phyloP scores from a whole-genome alignment of 2,329 filamentous ascomycete species.

The Colletotrichum neosansevieriae region DNA sequence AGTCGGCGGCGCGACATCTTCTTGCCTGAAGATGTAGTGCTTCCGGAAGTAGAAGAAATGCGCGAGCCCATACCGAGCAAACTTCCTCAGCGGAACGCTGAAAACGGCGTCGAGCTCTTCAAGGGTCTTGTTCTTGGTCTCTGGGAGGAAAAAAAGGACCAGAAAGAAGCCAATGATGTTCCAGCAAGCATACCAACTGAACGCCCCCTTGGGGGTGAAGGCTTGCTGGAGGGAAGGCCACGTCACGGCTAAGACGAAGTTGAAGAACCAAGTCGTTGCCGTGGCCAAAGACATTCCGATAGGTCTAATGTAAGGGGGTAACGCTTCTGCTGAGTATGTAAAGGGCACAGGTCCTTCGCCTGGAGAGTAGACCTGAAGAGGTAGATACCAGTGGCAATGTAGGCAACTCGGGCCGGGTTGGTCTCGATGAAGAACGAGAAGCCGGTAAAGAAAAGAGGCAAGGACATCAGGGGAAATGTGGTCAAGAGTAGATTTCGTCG shows the following conservation, averaged over 20 bases:
- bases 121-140: conserved; percentile 59
- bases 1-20: conserved; percentile 37
- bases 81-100: conserved; percentile 14
- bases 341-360: conserved; percentile 74
- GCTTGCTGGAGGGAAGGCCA: conserved; percentile 60
- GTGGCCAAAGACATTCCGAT: conserved; percentile 72
- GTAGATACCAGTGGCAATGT: conserved; percentile 62
- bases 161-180: conserved; percentile 60
- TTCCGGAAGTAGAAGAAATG: conserved; percentile 45
- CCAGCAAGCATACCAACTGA: conserved; percentile 63
- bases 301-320: conserved; percentile 72
- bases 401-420: conserved; percentile 52
- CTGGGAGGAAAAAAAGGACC: conserved; percentile 56
- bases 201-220: conserved; percentile 61
- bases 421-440: conserved; percentile 60
- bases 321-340: conserved; percentile 76
- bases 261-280: conserved; percentile 64
- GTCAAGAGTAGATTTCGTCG: conserved; percentile 72
- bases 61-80: conserved; percentile 41
- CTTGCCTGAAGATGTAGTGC: conserved; percentile 42
- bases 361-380: conserved; percentile 66
- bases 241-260: conserved; percentile 57
- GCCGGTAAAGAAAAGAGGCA: conserved; percentile 60
- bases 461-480: conserved; percentile 75
- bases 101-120: conserved; percentile 54